phyloP scores from a whole-genome alignment of 306 rosid species.

The Cucurbita maxima region DNA sequence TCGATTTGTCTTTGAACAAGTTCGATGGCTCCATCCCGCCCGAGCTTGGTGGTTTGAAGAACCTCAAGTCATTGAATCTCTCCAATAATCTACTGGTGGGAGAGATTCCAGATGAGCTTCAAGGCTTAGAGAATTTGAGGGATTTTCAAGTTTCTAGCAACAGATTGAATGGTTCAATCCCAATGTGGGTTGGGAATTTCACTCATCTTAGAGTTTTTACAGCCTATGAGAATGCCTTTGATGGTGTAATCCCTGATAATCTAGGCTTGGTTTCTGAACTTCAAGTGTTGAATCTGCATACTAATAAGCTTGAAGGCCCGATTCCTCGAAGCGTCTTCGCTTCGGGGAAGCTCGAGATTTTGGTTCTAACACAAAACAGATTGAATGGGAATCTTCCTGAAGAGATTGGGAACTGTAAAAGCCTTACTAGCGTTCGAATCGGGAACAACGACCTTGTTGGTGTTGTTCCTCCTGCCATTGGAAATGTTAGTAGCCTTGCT shows the following conservation, averaged over 20 bases:
- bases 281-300: constrained; percentile 73
- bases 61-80: constrained; percentile 71
- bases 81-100: constrained; percentile 68
- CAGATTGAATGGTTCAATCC: constrained; percentile 65
- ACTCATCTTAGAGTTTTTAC: constrained; percentile 62
- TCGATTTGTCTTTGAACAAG: constrained; percentile 77
- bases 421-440: constrained; percentile 33
- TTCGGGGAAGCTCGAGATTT: constrained; percentile 61
- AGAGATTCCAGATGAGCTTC: constrained; percentile 65
- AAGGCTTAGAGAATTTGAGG: constrained; percentile 40
- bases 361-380: constrained; percentile 80
- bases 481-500: constrained; percentile 81
- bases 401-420: constrained; percentile 37
- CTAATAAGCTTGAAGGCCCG: constrained; percentile 70
- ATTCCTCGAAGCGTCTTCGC: constrained; percentile 72
- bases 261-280: constrained; percentile 63
- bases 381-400: constrained; percentile 30
- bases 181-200: constrained; percentile 73
- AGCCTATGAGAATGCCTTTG: constrained; percentile 80
- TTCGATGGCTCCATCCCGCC: constrained; percentile 68
- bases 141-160: constrained; percentile 78
- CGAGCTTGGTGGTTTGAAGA: constrained; percentile 54
- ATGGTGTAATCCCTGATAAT: constrained; percentile 59
- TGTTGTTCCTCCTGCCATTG: constrained; percentile 37
- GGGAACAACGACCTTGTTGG: constrained; percentile 39